phyloP scores from a whole-genome alignment of 148 eudicot genomes.

The Silene conica region DNA sequence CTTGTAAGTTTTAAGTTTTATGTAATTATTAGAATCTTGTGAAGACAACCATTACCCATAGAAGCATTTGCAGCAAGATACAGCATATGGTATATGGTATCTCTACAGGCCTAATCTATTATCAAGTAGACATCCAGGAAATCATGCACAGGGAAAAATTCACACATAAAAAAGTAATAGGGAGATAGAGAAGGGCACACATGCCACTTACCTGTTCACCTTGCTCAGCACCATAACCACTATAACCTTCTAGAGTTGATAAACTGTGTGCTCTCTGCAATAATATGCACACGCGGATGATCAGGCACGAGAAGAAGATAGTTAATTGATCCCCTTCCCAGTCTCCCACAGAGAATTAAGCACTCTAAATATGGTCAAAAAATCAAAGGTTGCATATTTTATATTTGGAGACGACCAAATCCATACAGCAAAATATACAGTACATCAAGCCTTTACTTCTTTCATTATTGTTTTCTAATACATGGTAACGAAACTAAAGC shows the following conservation, averaged over 20 bases:
- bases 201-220: conserved; percentile 67
- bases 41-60: too few species aligned
- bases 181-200: background rate
- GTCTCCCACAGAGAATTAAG: background rate
- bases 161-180: background rate
- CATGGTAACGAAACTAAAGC: background rate
- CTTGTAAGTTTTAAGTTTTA: too few species aligned
- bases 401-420: background rate
- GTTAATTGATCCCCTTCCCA: background rate
- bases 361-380: background rate
- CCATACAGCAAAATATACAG: background rate
- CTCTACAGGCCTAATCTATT: too few species aligned
- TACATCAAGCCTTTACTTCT: background rate
- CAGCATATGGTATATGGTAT: too few species aligned
- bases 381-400: background rate
- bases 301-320: background rate
- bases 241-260: conserved; percentile 74
- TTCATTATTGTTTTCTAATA: background rate
- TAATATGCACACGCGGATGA: background rate
- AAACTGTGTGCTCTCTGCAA: conserved; percentile 61
- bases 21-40: too few species aligned
- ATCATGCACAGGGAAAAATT: background rate
- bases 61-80: too few species aligned
- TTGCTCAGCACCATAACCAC: conserved; percentile 97
- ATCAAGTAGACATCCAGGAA: background rate